Evolutionary conservation across 257 asterid genomes (phyloP).

Genomic region (Solanum boliviense): DNA sequence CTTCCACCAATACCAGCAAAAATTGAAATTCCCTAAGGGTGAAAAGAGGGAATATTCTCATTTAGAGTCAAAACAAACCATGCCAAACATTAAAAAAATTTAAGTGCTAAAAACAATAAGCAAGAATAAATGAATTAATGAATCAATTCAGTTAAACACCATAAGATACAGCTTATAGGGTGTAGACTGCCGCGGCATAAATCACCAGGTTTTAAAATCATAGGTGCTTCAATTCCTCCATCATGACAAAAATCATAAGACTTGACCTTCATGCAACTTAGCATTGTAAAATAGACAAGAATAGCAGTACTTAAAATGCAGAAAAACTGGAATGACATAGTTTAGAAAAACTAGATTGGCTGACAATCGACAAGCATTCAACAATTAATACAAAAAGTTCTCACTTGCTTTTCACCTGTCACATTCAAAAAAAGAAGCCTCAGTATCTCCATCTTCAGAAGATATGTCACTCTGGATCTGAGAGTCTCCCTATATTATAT

Average conservation of each 20-base stretch:
- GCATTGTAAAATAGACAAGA: neutral
- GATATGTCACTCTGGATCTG: slow-evolving; percentile 23
- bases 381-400: slow-evolving; percentile 15
- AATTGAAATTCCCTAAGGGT: neutral
- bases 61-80: neutral
- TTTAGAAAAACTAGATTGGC: neutral
- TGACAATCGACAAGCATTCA: slow-evolving; percentile 5
- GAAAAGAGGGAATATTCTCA: neutral
- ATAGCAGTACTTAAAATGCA: neutral
- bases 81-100: neutral
- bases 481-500: slow-evolving; percentile 31
- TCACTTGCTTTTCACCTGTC: slow-evolving; percentile 59
- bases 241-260: neutral
- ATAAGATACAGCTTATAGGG: neutral
- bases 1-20: neutral
- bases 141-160: neutral
- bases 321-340: neutral
- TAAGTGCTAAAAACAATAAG: neutral
- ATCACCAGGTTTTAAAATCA: neutral
- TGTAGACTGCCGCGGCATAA: neutral
- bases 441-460: slow-evolving; percentile 25
- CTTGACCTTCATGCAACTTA: neutral
- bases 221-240: neutral
- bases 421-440: slow-evolving; percentile 18
- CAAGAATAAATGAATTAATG: neutral